Evolutionary conservation across 1,139 yeast species (phyloP).

Genomic region (Chernovozyma sophiae-reginae): DNA sequence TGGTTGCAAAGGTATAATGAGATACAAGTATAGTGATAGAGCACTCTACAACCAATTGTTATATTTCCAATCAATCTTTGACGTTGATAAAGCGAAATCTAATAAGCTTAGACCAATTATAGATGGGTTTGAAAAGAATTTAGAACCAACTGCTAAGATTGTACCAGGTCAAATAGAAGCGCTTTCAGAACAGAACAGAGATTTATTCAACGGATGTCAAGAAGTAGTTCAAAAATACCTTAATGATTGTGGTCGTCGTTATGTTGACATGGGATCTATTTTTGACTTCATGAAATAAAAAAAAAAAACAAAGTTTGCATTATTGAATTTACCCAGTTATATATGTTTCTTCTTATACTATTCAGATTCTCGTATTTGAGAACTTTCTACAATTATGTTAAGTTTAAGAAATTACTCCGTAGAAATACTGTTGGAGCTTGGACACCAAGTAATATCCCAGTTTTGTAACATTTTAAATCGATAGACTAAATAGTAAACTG

Average conservation of each 20-base stretch:
- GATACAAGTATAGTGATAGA: constrained; percentile 72
- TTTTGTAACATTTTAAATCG: no score
- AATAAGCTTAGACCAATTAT: constrained; percentile 48
- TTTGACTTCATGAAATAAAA: constrained; percentile 52
- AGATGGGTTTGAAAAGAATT: constrained; percentile 22
- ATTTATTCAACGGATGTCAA: constrained; percentile 51
- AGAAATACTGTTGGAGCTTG: no score
- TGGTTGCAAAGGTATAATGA: constrained; percentile 83
- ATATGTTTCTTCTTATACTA: no score
- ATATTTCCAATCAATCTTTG: constrained; percentile 75
- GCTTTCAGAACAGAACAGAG: constrained; percentile 76
- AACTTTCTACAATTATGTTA: no score
- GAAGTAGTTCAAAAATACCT: constrained; percentile 73
- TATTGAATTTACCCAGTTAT: no score
- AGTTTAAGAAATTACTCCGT: no score
- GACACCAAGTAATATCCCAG: no score
- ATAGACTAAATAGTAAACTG: no score
- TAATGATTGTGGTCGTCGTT: constrained; percentile 82
- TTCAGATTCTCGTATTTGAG: no score
- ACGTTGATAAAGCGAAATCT: constrained; percentile 71
- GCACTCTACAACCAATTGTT: constrained; percentile 82
- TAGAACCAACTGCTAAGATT: constrained; percentile 36
- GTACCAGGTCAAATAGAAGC: constrained; percentile 63
- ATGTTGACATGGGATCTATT: constrained; percentile 80
- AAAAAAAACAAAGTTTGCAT: no score